These are phyloP conservation scores for Calonectria montana DNA, from an alignment of 2,329 filamentous ascomycete species.

Conservation along the genomic window DNA sequence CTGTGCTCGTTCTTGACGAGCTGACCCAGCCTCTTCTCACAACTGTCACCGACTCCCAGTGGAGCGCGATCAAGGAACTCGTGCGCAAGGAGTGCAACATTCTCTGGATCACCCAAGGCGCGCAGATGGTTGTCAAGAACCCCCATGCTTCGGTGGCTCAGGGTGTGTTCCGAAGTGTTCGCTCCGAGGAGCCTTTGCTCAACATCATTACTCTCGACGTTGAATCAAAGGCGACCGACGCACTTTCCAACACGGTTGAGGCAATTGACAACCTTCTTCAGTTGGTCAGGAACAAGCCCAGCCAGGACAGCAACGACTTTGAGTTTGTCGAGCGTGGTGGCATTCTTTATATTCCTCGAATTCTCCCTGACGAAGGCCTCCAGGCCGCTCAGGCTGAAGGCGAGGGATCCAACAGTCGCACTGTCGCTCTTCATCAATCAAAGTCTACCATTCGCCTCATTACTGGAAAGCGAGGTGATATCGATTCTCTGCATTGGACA, in stretches of 20 bases:
- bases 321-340: constrained; percentile 20
- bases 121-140: constrained; percentile 16
- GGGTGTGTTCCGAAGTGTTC: constrained; percentile 21
- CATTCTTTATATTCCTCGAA: constrained; percentile 14
- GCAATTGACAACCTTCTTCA: constrained; percentile 10
- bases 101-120: constrained; percentile 24
- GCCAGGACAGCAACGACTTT: constrained; percentile 10
- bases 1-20: constrained; percentile 17
- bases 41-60: constrained; percentile 2
- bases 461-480: neutral
- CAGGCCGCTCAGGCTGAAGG: neutral
- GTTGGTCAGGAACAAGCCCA: neutral
- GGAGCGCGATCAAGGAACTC: constrained; percentile 6
- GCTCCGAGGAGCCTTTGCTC: constrained; percentile 14
- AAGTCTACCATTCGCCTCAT: constrained; percentile 3
- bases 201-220: constrained; percentile 21
- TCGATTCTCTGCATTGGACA: constrained; percentile 4
- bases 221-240: neutral
- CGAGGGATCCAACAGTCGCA: neutral
- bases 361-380: constrained; percentile 14
- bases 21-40: constrained; percentile 6
- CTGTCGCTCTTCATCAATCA: neutral
- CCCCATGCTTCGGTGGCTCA: constrained; percentile 10
- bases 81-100: constrained; percentile 18
- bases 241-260: neutral